Evolutionary conservation across 2,329 filamentous ascomycete genomes (phyloP).

Genomic region (Mycocentrospora acerina): DNA sequence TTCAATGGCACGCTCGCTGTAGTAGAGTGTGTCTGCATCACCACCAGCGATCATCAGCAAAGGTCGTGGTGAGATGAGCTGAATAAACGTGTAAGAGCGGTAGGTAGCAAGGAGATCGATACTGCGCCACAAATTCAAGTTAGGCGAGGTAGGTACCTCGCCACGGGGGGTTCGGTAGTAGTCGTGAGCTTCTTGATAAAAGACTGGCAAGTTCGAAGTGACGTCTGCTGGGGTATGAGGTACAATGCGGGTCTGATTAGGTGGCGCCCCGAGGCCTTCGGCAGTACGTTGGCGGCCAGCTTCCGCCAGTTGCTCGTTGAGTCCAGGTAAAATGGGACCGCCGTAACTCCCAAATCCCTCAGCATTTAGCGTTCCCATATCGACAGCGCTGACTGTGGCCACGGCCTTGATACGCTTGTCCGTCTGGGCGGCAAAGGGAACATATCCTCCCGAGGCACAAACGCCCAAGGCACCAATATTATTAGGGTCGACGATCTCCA

Average conservation of each 20-base stretch:
- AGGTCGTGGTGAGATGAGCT: constrained; percentile 26
- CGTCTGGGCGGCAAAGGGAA: constrained; percentile 35
- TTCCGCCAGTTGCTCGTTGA: background rate
- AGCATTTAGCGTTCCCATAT: constrained; percentile 34
- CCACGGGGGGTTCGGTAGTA: constrained; percentile 24
- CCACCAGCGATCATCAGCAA: constrained; percentile 31
- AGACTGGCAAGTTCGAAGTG: too few species aligned
- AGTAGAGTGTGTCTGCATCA: constrained; percentile 21
- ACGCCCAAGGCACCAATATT: constrained; percentile 46
- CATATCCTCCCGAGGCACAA: constrained; percentile 44
- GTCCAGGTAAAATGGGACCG: too few species aligned
- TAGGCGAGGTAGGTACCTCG: constrained; percentile 12
- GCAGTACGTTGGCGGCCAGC: background rate
- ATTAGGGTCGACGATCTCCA: constrained; percentile 30
- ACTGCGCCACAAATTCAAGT: constrained; percentile 12
- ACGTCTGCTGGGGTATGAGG: background rate
- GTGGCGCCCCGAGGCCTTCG: background rate
- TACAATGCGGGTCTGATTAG: constrained; percentile 4
- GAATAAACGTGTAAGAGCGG: constrained; percentile 15
- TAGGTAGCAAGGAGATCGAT: constrained; percentile 22
- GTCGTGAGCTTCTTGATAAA: too few species aligned
- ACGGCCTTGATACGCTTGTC: constrained; percentile 43
- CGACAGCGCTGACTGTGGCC: constrained; percentile 35
- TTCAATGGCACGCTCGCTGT: constrained; percentile 19
- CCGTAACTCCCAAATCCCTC: too few species aligned